Conservation (phyloP, 139 green algal species). For the Tetradesmus obliquus region DNA sequence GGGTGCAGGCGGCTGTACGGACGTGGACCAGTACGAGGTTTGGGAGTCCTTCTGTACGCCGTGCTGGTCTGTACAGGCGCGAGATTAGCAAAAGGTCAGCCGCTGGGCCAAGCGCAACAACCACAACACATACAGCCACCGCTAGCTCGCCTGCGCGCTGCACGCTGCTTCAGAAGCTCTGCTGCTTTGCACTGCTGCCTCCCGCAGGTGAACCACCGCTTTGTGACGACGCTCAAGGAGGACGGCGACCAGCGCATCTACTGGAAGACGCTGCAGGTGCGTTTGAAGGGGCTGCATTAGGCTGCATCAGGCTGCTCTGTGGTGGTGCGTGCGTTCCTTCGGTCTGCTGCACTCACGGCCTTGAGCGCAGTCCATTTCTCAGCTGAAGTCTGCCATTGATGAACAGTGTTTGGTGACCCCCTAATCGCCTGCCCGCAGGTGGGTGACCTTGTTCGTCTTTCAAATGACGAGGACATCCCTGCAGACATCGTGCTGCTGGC, state of each 20-base stretch:
- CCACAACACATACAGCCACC: too few species aligned
- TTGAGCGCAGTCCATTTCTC: too few species aligned
- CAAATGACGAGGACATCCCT: slow-evolving; percentile 73
- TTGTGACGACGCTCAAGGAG: slow-evolving; percentile 38
- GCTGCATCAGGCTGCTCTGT: background rate
- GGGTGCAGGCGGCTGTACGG: too few species aligned
- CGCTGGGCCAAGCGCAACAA: too few species aligned
- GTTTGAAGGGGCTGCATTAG: background rate
- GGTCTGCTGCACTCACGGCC: too few species aligned
- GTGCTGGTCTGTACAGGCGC: too few species aligned
- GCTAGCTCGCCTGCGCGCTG: too few species aligned
- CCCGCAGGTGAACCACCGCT: slow-evolving; percentile 36
- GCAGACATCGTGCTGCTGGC: slow-evolving; percentile 85
- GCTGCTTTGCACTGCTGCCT: background rate
- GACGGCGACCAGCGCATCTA: slow-evolving; percentile 39
- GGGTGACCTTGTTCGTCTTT: slow-evolving; percentile 59
- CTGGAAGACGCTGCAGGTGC: slow-evolving; percentile 41
- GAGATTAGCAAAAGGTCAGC: too few species aligned
- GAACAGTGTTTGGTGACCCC: too few species aligned
- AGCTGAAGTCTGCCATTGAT: background rate
- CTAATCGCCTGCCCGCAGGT: slow-evolving; percentile 47
- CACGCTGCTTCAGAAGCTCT: too few species aligned
- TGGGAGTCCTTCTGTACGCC: too few species aligned
- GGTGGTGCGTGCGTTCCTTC: background rate
- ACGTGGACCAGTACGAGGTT: too few species aligned